Conservation (phyloP, 2,329 filamentous ascomycete genomes). For the Diaporthe helianthi region DNA sequence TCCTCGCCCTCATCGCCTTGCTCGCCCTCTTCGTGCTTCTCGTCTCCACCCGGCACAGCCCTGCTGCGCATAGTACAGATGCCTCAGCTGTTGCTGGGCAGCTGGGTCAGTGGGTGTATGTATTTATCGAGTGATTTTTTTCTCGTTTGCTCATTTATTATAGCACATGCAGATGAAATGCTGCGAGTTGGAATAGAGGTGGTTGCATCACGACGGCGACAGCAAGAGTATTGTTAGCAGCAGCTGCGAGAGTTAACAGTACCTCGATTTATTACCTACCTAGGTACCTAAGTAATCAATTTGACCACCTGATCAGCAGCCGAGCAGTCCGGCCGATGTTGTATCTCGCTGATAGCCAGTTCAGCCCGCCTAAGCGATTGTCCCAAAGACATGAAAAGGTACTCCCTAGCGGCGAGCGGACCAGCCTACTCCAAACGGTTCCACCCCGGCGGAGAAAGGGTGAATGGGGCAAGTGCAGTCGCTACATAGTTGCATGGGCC, state of each 20-base stretch:
- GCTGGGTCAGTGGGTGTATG: neutral
- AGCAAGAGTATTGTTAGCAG: neutral
- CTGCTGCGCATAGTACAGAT: too few species aligned
- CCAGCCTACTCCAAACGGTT: constrained; percentile 13
- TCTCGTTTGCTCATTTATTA: too few species aligned
- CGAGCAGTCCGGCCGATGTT: constrained; percentile 19
- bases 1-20: too few species aligned
- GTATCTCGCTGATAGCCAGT: neutral
- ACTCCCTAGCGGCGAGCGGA: constrained; percentile 1
- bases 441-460: constrained; percentile 17
- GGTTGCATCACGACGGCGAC: constrained; percentile 11
- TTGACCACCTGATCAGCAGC: constrained; percentile 7
- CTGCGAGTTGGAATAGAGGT: constrained; percentile 1
- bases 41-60: neutral
- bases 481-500: neutral
- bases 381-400: neutral
- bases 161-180: too few species aligned
- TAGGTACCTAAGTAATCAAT: too few species aligned
- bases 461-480: constrained; percentile 7
- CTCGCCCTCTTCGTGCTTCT: neutral
- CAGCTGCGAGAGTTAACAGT: neutral
- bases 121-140: neutral
- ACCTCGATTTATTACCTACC: too few species aligned
- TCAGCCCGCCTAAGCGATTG: constrained; percentile 5
- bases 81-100: neutral